phyloP scores from a whole-genome alignment of 306 rosid genomes.

The Medicago ruthenica region DNA sequence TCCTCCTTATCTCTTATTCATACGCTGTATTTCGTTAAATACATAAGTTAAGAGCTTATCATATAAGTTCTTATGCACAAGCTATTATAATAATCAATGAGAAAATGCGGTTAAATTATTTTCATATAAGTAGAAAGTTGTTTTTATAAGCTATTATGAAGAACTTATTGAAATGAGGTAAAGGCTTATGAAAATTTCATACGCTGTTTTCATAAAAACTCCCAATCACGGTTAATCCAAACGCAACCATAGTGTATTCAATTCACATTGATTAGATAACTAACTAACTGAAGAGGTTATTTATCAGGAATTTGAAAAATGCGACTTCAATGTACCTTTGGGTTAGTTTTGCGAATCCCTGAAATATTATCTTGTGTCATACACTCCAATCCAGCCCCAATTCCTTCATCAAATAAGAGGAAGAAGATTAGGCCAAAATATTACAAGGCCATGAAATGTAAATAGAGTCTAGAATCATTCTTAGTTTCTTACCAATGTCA shows the following conservation, averaged over 20 bases:
- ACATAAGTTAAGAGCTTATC: too few relatives aligned
- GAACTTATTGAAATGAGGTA: background rate
- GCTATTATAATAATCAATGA: too few relatives aligned
- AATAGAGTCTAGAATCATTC: slow-evolving; percentile 25
- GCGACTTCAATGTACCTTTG: slow-evolving; percentile 58
- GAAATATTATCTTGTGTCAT: slow-evolving; percentile 62
- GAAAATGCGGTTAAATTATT: too few relatives aligned
- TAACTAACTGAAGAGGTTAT: background rate
- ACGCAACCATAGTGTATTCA: background rate
- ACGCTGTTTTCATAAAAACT: background rate
- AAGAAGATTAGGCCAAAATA: slow-evolving; percentile 18
- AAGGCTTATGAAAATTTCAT: background rate
- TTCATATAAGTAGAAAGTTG: too few relatives aligned
- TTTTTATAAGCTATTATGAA: background rate
- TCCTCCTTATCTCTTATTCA: too few relatives aligned
- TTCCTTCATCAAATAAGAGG: slow-evolving; percentile 58
- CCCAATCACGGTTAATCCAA: background rate
- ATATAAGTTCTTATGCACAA: too few relatives aligned
- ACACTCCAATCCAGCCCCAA: slow-evolving; percentile 90
- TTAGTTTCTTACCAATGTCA: slow-evolving; percentile 66
- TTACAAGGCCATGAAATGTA: slow-evolving; percentile 5
- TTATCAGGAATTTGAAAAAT: background rate
- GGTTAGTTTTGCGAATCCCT: slow-evolving; percentile 45
- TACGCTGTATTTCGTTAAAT: too few relatives aligned
- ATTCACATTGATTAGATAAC: background rate